These are phyloP conservation scores for Melocanna baccifera DNA, from an alignment of 176 grass and related monocot species.

Conservation along the genomic window DNA sequence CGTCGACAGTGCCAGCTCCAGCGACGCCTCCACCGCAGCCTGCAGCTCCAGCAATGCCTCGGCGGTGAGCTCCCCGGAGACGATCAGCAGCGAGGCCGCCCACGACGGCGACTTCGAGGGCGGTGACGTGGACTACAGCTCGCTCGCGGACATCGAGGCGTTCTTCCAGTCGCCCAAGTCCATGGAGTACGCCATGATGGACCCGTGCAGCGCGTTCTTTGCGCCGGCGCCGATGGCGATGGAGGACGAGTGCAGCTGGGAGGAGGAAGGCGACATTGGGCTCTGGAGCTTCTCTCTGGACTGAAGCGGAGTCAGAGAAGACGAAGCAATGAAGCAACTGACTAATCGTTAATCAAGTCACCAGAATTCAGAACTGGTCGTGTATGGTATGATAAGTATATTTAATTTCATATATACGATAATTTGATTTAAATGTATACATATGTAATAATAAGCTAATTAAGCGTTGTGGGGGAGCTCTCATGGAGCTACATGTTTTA, in stretches of 20 bases:
- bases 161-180: slow-evolving; percentile 86
- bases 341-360: slow-evolving; percentile 27
- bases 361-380: slow-evolving; percentile 16
- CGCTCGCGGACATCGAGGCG: slow-evolving; percentile 53
- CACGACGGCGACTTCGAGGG: background rate
- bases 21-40: background rate
- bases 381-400: slow-evolving; percentile 23
- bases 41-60: slow-evolving; percentile 24
- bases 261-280: slow-evolving; percentile 58
- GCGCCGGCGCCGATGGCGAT: slow-evolving; percentile 19
- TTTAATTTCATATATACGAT: slow-evolving; percentile 17
- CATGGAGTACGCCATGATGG: slow-evolving; percentile 76
- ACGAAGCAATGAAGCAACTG: slow-evolving; percentile 9
- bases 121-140: slow-evolving; percentile 6
- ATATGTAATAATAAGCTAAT: slow-evolving; percentile 34
- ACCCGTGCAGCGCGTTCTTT: slow-evolving; percentile 59
- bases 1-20: background rate
- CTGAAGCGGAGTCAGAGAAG: slow-evolving; percentile 7
- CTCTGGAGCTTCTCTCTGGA: slow-evolving; percentile 75
- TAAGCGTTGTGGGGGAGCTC: slow-evolving; percentile 26
- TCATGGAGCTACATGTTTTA: slow-evolving; percentile 78
- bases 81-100: background rate
- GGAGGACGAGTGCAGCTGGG: slow-evolving; percentile 43
- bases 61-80: slow-evolving; percentile 31
- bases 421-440: slow-evolving; percentile 20